Evolutionary conservation across 2,329 filamentous ascomycete species (phyloP).

Genomic region (Verticillium isaacii): DNA sequence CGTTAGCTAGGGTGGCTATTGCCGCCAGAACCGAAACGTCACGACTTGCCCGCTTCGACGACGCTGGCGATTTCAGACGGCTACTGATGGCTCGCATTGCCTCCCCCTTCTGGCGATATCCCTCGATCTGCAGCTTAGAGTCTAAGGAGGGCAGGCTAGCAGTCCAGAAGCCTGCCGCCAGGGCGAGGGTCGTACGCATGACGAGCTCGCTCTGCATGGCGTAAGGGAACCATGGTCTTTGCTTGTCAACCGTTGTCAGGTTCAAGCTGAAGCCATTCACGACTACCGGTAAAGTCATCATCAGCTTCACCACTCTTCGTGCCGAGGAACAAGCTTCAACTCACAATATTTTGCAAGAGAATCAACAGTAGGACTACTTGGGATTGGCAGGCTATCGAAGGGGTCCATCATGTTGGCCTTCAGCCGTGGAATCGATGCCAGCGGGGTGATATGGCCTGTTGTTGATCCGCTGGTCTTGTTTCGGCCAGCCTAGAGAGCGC

Average conservation of each 20-base stretch:
- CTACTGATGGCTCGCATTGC: slow-evolving; percentile 9
- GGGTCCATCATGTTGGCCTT: slow-evolving; percentile 7
- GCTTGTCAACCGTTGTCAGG: slow-evolving; percentile 9
- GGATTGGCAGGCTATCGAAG: slow-evolving; percentile 12
- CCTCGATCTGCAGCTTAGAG: slow-evolving; percentile 7
- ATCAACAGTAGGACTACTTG: slow-evolving; percentile 6
- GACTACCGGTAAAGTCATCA: slow-evolving; percentile 1
- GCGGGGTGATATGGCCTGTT: background rate
- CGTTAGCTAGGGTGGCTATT: slow-evolving; percentile 9
- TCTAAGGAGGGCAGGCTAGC: slow-evolving; percentile 8
- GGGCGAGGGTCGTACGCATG: slow-evolving; percentile 11
- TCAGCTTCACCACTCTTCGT: background rate
- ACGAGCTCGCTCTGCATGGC: slow-evolving; percentile 13
- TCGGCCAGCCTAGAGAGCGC: background rate
- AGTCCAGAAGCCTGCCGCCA: slow-evolving; percentile 11
- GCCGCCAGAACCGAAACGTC: slow-evolving; percentile 8
- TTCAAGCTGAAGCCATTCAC: slow-evolving; percentile 11
- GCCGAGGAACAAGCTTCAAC: background rate
- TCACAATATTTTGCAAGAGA: slow-evolving; percentile 12
- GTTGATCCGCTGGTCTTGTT: background rate
- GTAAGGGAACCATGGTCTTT: slow-evolving; percentile 13
- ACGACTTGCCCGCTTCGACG: background rate
- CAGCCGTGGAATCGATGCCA: background rate
- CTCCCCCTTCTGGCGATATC: slow-evolving; percentile 12
- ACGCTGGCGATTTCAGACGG: slow-evolving; percentile 3